These are phyloP conservation scores for Trichosporon ovoides DNA, from an alignment of 1,284 basidiomycete species.

Conservation along the genomic window DNA sequence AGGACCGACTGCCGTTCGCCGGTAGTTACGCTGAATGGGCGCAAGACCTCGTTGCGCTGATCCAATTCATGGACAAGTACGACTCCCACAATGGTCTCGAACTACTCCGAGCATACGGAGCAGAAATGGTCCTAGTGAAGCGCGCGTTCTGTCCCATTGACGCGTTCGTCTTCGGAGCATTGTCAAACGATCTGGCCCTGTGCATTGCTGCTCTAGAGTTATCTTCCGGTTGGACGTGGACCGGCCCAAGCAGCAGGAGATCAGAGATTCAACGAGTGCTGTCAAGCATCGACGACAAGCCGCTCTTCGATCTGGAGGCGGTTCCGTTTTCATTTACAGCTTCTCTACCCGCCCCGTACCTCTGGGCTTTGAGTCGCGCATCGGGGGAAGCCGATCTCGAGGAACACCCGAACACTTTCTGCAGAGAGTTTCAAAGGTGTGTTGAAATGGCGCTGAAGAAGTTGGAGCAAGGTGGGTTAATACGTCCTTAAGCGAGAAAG, in stretches of 20 bases:
- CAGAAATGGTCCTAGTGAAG: background rate
- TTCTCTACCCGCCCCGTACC: background rate
- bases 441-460: background rate
- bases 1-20: background rate
- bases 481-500: no score
- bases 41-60: background rate
- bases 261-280: background rate
- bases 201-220: background rate
- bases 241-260: no score
- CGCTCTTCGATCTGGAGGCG: background rate
- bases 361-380: background rate
- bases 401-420: background rate
- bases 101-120: background rate
- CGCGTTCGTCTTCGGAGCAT: background rate
- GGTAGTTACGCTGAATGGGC: background rate
- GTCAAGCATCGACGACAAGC: background rate
- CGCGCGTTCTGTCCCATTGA: background rate
- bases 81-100: background rate
- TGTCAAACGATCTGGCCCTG: background rate
- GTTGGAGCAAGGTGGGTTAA: background rate
- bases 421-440: background rate
- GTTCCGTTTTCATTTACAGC: background rate
- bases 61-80: background rate
- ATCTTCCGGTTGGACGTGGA: no score
- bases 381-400: background rate